phyloP scores from a whole-genome alignment of 371 early-diverging fungal genomes.

The Circinella umbellata region DNA sequence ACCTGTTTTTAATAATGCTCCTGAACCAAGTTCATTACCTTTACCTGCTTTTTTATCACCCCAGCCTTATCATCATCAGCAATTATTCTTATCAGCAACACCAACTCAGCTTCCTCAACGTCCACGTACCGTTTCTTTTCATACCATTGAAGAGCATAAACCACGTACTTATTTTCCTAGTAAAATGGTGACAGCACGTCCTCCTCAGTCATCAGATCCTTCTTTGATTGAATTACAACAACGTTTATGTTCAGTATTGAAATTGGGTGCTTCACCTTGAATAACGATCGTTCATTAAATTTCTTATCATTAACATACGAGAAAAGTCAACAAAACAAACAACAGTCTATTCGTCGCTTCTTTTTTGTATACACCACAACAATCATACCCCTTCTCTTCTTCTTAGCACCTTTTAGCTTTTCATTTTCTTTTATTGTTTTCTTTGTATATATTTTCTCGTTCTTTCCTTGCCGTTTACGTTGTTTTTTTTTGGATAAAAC shows the following conservation, averaged over 20 bases:
- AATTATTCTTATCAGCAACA: not conserved
- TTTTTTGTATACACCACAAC: not conserved
- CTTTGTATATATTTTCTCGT: no score
- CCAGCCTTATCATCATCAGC: not conserved
- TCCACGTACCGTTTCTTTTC: not conserved
- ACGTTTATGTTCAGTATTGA: constrained; percentile 2
- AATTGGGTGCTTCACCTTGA: constrained; percentile 11
- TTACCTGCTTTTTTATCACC: constrained; percentile 63
- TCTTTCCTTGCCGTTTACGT: no score
- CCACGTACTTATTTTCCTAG: constrained; percentile 1
- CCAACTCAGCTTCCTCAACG: not conserved
- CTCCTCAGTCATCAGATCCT: constrained; percentile 1
- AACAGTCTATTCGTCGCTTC: not conserved
- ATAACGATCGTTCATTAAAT: not conserved
- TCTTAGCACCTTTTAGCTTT: no score
- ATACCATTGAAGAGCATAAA: constrained; percentile 3
- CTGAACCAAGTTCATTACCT: constrained; percentile 75
- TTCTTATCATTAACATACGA: not conserved
- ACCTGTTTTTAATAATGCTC: constrained; percentile 82
- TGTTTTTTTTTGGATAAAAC: no score
- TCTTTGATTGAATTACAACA: constrained; percentile 6
- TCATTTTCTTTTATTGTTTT: no score
- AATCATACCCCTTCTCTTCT: no score
- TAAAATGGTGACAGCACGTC: constrained; percentile 11
- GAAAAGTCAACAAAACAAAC: not conserved